Conservation (phyloP, 2,329 filamentous ascomycete species). For the Massarina eburnea region DNA sequence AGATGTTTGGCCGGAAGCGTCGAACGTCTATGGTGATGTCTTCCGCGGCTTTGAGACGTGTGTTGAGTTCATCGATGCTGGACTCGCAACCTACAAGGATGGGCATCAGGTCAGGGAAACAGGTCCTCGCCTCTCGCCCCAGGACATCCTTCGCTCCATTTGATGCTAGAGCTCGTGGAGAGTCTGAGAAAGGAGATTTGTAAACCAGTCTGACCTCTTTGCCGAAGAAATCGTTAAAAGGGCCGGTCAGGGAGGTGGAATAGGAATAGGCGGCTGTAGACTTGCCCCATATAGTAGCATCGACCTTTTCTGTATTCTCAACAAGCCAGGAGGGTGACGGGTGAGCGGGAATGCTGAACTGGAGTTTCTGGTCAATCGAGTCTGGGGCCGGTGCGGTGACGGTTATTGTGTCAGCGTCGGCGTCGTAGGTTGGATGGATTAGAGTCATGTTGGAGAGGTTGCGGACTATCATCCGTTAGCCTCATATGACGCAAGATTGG, state of each 20-base stretch:
- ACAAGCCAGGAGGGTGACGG: conserved; percentile 57
- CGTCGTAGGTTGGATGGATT: conserved; percentile 57
- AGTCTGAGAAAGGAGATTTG: conserved; percentile 55
- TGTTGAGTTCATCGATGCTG: conserved; percentile 61
- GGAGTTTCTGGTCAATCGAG: conserved; percentile 25
- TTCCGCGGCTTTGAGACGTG: conserved; percentile 48
- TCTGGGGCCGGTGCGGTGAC: conserved; percentile 50
- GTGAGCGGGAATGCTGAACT: conserved; percentile 58
- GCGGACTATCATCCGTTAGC: conserved; percentile 44
- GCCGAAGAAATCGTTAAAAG: conserved; percentile 60
- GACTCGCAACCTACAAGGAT: conserved; percentile 58
- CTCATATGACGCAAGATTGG: not conserved
- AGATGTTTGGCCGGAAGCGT: conserved; percentile 65
- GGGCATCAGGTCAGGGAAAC: conserved; percentile 63
- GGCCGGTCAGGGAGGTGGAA: conserved; percentile 51
- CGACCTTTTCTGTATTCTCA: conserved; percentile 52
- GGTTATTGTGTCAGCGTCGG: conserved; percentile 49
- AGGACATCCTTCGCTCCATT: conserved; percentile 58
- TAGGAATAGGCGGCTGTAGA: conserved; percentile 62
- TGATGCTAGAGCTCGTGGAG: conserved; percentile 55
- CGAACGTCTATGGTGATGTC: conserved; percentile 57
- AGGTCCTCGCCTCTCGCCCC: conserved; percentile 56
- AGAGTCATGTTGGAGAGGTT: conserved; percentile 63
- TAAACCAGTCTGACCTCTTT: conserved; percentile 60
- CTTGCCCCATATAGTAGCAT: conserved; percentile 61